phyloP scores from a whole-genome alignment of 345 rosid species.

The Eucalyptus cladocalyx region DNA sequence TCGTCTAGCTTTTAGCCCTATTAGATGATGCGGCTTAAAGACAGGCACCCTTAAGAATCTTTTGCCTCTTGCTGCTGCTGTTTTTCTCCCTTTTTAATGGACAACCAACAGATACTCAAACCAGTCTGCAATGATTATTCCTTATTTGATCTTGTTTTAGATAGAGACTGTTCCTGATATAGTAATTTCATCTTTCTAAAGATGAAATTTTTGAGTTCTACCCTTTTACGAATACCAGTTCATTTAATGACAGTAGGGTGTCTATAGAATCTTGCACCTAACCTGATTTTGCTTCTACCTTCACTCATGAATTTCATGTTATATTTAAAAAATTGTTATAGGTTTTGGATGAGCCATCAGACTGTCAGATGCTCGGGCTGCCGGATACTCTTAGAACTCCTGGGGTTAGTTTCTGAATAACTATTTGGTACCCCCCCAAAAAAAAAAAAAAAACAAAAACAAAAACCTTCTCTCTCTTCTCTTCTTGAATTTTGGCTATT shows the following conservation, averaged over 20 bases:
- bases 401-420: conserved; percentile 37
- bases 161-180: background rate
- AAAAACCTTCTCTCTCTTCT: background rate
- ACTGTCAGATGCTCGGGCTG: conserved; percentile 24
- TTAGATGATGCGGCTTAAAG: background rate
- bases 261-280: background rate
- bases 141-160: background rate
- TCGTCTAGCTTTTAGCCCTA: background rate
- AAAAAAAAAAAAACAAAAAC: too few species aligned
- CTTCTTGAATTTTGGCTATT: background rate
- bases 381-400: conserved; percentile 65
- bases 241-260: background rate
- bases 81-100: background rate
- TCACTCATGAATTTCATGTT: background rate
- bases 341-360: conserved; percentile 51
- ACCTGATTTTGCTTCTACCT: background rate
- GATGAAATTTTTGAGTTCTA: background rate
- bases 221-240: background rate
- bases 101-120: background rate
- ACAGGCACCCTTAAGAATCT: background rate
- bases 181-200: background rate
- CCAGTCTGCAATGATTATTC: background rate
- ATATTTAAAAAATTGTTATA: conserved; percentile 1
- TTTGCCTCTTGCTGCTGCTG: background rate
- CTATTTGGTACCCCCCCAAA: background rate